A percentile compares a stretch with the other conserved stretches of the same genome.
phyloP scores from a whole-genome alignment of 192 early-diverging fungal genomes.

The Umbelopsis sp. region DNA sequence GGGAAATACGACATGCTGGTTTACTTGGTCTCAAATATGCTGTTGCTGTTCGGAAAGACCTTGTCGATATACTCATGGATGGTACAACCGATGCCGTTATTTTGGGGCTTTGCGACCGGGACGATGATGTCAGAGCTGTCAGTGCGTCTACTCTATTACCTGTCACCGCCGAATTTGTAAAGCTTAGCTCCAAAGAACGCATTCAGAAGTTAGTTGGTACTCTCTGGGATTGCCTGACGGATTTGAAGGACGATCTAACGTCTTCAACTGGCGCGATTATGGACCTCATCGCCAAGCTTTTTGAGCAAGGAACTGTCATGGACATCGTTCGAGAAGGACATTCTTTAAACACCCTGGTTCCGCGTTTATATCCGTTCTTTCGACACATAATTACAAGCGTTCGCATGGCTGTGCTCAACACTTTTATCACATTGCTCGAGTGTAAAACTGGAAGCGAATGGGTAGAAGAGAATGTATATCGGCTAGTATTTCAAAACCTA shows the following conservation, averaged over 20 bases:
- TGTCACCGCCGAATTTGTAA: slow-evolving; percentile 76
- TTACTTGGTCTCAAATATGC: slow-evolving; percentile 93
- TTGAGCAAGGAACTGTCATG: slow-evolving; percentile 59
- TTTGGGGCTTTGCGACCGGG: slow-evolving; percentile 78
- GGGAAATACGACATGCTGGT: slow-evolving; percentile 94
- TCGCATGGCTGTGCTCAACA: slow-evolving; percentile 79
- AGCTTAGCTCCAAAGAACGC: slow-evolving; percentile 58
- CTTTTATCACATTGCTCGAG: slow-evolving; percentile 73
- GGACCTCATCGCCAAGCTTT: slow-evolving; percentile 87
- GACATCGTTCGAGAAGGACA: slow-evolving; percentile 50
- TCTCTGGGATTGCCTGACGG: slow-evolving; percentile 88
- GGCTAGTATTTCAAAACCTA: slow-evolving; percentile 89
- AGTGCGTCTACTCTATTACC: slow-evolving; percentile 90
- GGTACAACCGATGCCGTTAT: slow-evolving; percentile 82
- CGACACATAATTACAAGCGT: slow-evolving; percentile 89
- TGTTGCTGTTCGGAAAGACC: slow-evolving; percentile 87
- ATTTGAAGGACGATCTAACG: slow-evolving; percentile 90
- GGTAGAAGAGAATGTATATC: slow-evolving; percentile 72
- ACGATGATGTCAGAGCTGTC: slow-evolving; percentile 96
- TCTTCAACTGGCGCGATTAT: slow-evolving; percentile 90
- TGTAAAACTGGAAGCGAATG: slow-evolving; percentile 55
- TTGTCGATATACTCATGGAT: slow-evolving; percentile 74
- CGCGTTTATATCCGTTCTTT: slow-evolving; percentile 92
- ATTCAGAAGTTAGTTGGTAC: slow-evolving; percentile 75
- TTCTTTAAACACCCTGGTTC: slow-evolving; percentile 71